A percentile compares a stretch with the other conserved stretches of the same genome.
phyloP scores from a whole-genome alignment of 345 rosid genomes.

The Eucalyptus urophylla region DNA sequence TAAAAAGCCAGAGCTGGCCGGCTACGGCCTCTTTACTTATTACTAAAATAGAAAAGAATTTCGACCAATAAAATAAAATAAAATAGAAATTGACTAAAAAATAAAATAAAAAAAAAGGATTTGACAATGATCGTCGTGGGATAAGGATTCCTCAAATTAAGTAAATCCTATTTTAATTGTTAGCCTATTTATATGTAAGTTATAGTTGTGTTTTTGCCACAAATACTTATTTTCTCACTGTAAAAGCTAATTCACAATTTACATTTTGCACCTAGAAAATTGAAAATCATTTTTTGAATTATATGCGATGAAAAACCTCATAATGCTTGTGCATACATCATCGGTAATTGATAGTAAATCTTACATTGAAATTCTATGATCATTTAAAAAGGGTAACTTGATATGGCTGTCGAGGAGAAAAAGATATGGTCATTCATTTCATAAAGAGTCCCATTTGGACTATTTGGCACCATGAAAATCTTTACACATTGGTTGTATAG shows the following conservation, averaged over 20 bases:
- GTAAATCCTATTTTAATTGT: neutral
- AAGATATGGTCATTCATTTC: neutral
- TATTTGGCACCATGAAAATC: neutral
- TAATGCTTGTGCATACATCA: fast-evolving
- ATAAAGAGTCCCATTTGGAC: neutral
- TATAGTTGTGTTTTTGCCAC: neutral
- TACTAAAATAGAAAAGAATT: neutral
- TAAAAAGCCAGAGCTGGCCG: neutral
- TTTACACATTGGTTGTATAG: neutral
- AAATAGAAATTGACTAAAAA: too few species aligned
- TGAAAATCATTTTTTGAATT: neutral
- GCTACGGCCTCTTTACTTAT: neutral
- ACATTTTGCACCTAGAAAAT: neutral
- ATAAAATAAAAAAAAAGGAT: neutral
- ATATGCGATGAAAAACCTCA: fast-evolving
- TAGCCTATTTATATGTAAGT: neutral
- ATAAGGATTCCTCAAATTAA: neutral
- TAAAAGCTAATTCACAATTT: too few species aligned
- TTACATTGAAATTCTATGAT: neutral
- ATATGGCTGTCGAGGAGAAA: neutral
- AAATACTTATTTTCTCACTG: neutral
- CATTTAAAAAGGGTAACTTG: neutral
- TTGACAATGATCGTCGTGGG: neutral
- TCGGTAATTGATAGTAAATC: neutral
- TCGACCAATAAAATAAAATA: too few species aligned